Evolutionary conservation across 1,284 basidiomycete species (phyloP).

Genomic region (Taiwanofungus camphoratus): DNA sequence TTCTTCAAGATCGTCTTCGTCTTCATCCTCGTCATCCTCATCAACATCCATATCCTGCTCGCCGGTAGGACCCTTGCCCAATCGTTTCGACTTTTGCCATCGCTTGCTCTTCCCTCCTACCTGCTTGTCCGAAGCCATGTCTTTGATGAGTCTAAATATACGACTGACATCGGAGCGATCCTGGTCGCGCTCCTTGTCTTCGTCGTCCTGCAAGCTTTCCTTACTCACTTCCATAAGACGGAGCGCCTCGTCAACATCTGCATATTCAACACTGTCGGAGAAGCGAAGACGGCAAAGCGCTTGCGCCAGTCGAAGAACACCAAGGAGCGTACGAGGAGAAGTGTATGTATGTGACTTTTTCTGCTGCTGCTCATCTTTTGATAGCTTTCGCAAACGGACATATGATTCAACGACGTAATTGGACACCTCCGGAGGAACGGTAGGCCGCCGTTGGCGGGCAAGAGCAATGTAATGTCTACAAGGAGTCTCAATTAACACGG

Average conservation of each 20-base stretch:
- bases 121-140: conserved; percentile 55
- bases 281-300: conserved; percentile 90
- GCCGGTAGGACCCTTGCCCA: conserved; percentile 64
- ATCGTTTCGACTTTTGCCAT: conserved; percentile 34
- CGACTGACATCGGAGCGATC: conserved; percentile 79
- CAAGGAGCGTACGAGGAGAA: conserved; percentile 94
- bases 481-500: neutral
- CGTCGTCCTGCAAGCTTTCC: conserved; percentile 80
- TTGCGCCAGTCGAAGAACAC: conserved; percentile 90
- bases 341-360: conserved; percentile 93
- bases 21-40: conserved; percentile 40
- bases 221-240: conserved; percentile 97
- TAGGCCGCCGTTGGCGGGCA: conserved; percentile 86
- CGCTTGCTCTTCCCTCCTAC: conserved; percentile 32
- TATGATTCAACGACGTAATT: conserved; percentile 95
- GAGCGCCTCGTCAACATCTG: conserved; percentile 95
- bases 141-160: conserved; percentile 87
- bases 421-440: conserved; percentile 82
- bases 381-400: conserved; percentile 88
- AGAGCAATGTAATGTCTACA: conserved; percentile 90
- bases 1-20: conserved; percentile 62
- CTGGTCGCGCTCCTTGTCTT: conserved; percentile 52
- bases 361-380: conserved; percentile 86
- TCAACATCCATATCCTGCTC: conserved; percentile 56
- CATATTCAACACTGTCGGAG: conserved; percentile 72